A percentile compares a stretch with the other conserved stretches of the same genome.
Conservation (phyloP, 2,329 filamentous ascomycete genomes). For the Penicillium palitans region DNA sequence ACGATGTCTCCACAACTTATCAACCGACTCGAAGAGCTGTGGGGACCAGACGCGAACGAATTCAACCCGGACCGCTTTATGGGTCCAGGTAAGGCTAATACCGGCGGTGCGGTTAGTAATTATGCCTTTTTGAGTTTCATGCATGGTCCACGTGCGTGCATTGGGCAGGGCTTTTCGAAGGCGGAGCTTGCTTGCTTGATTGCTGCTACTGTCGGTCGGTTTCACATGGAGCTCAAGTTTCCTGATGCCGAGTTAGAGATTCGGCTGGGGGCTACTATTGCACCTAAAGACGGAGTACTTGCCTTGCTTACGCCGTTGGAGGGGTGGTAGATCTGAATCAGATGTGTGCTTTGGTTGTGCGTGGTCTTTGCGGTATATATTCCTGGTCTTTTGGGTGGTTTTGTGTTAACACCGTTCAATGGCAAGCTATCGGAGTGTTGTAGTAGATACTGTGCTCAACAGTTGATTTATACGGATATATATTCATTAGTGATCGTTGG, state of each 20-base stretch:
- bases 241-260: slow-evolving; percentile 62
- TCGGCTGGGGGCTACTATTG: slow-evolving; percentile 68
- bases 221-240: slow-evolving; percentile 67
- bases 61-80: slow-evolving; percentile 83
- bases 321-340: slow-evolving; percentile 26
- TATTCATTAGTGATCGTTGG: not conserved
- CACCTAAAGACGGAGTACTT: slow-evolving; percentile 70
- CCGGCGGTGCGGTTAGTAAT: slow-evolving; percentile 72
- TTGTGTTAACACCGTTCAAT: not conserved
- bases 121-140: slow-evolving; percentile 80
- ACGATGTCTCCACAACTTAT: slow-evolving; percentile 65
- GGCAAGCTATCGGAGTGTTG: not conserved
- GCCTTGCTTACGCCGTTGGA: slow-evolving; percentile 58
- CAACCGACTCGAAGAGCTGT: slow-evolving; percentile 68
- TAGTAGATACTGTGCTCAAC: not conserved
- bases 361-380: not conserved
- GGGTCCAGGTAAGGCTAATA: slow-evolving; percentile 53
- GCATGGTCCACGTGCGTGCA: slow-evolving; percentile 82
- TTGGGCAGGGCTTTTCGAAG: slow-evolving; percentile 76
- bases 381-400: not conserved
- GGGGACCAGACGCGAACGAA: slow-evolving; percentile 71
- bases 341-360: not conserved
- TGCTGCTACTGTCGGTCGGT: slow-evolving; percentile 73
- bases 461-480: not conserved
- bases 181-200: slow-evolving; percentile 83